Evolutionary conservation across 2,329 filamentous ascomycete genomes (phyloP).

Genomic region (Beauveria pseudobassiana): DNA sequence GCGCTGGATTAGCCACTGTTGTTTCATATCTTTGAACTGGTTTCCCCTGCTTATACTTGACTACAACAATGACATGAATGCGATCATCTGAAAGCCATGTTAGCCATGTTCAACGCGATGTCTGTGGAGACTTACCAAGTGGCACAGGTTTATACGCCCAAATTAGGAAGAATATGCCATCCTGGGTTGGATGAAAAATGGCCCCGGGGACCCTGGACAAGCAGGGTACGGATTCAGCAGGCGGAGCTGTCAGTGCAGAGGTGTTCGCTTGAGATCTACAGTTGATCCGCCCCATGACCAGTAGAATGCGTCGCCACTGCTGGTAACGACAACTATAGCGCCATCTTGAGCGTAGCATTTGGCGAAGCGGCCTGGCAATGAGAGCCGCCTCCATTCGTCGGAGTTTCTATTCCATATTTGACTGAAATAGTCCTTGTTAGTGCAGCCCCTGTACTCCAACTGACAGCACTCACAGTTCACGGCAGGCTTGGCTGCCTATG

Average conservation of each 20-base stretch:
- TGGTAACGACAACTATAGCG: background rate
- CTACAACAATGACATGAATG: slow-evolving; percentile 6
- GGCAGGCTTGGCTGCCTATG: background rate
- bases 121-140: background rate
- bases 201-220: slow-evolving; percentile 1
- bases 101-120: background rate
- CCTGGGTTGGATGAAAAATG: slow-evolving; percentile 1
- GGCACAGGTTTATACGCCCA: slow-evolving; percentile 1
- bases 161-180: background rate
- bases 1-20: background rate
- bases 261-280: background rate
- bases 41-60: slow-evolving; percentile 3
- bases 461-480: slow-evolving; percentile 4
- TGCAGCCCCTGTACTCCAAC: background rate
- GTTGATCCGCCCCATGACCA: slow-evolving; percentile 5
- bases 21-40: slow-evolving; percentile 3
- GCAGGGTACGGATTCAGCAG: background rate
- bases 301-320: slow-evolving; percentile 4
- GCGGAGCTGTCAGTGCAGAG: background rate
- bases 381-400: slow-evolving; percentile 4
- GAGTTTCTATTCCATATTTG: slow-evolving; percentile 1
- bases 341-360: slow-evolving; percentile 4
- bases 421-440: background rate
- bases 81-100: background rate
- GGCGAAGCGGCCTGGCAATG: slow-evolving; percentile 1